Base-by-base conservation (phyloP, 495 filamentous ascomycete species). In the Delitschia confertaspora region DNA sequence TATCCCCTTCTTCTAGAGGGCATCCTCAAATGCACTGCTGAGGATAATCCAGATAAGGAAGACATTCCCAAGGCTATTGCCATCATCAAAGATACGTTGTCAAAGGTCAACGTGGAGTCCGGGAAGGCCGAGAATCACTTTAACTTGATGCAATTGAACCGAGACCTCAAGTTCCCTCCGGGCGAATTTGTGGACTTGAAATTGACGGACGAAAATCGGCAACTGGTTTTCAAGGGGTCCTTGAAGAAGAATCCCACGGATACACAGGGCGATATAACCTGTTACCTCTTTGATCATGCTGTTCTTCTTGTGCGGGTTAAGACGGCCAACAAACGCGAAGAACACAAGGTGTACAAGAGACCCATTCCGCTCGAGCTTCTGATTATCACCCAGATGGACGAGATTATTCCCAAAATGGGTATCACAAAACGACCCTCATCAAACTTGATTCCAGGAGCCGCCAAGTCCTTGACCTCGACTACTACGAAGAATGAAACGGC, bases 41-140 rank as follows among this genome's bases (percentile, higher is more conserved):
- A 88, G 29, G 84, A 79, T 22, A 95, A 79, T 49, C 80, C 87
- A 0, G 93, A 99, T 56, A 88, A 81, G 63, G 70, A 83, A 44
- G 89, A 95, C 61, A 81, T 99, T 49, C 91, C 91, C 1, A 83
- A 83, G 55, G 91, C 89, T 8, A 74, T 94, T 51, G 73, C 66
- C 33, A 69, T 82, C 60, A 95, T 99, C 63, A 80, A 88, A 44
- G 84, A 89, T 42, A 81, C 93, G 54, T 64, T 99, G 36, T 79
- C 76, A 14, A 76, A 82, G 48, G 93, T 99, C 55, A 99, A 99
- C 60, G 70, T 79, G 8, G 93, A 95, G 62, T 93, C 86, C 55
- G 93, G 93, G 51, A 95, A 91, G 65, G 86, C 91, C 2, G 93
- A 99, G 65, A 99, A 99, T 56, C 83, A 89, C 38, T 96, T 94